Conservation (phyloP, 257 asterid genomes). For the Solanum lignicaule region DNA sequence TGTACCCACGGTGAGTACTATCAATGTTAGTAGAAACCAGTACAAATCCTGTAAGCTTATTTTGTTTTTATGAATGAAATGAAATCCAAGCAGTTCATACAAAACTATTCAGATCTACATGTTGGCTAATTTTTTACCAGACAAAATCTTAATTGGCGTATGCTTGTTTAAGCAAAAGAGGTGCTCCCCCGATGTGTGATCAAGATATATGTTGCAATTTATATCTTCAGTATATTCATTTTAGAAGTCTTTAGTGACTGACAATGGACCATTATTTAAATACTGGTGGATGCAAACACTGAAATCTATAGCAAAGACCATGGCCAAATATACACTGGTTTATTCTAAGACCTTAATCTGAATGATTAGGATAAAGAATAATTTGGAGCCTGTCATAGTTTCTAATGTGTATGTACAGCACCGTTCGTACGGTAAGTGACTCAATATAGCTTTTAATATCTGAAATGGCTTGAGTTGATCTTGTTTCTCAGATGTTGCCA, state of each 20-base stretch:
- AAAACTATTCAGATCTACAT: not conserved
- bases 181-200: not conserved
- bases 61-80: not conserved
- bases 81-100: not conserved
- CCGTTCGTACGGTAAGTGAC: not conserved
- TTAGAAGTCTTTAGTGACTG: not conserved
- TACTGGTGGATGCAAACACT: not conserved
- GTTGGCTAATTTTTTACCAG: not conserved
- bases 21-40: not conserved
- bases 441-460: not conserved
- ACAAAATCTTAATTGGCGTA: not conserved
- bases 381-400: not conserved
- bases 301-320: not conserved
- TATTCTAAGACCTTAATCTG: not conserved
- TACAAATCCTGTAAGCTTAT: not conserved
- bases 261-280: not conserved
- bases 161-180: not conserved
- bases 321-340: not conserved
- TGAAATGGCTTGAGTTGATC: not conserved
- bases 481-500: not conserved
- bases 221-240: not conserved
- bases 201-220: not conserved
- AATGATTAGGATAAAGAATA: not conserved
- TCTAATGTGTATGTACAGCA: too few species aligned
- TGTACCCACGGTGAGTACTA: constrained; percentile 77